Percentiles rank a stretch among this genome's conserved stretches.
These are phyloP conservation scores for Chytridium lagenaria DNA, from an alignment of 371 early-diverging fungal genomes.

Conservation along the genomic window DNA sequence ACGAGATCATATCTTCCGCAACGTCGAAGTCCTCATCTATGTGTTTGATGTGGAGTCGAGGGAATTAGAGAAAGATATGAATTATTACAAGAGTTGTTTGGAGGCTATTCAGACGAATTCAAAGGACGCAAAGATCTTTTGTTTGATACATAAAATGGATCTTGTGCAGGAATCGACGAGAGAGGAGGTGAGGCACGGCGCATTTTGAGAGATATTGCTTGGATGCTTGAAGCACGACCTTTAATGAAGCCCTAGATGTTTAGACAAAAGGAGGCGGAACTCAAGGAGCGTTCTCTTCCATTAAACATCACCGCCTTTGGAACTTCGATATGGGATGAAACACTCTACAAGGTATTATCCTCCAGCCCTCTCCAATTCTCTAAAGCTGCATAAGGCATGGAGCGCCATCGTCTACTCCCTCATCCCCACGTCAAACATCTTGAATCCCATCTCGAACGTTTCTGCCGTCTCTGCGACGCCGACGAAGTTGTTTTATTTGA, in stretches of 20 bases:
- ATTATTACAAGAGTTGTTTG: slow-evolving; percentile 88
- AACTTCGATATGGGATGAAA: slow-evolving; percentile 97
- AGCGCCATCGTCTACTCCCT: slow-evolving; percentile 92
- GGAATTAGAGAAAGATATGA: slow-evolving; percentile 88
- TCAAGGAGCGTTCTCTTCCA: slow-evolving; percentile 74
- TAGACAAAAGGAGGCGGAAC: slow-evolving; percentile 70
- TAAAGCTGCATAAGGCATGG: slow-evolving; percentile 75
- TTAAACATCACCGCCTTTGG: slow-evolving; percentile 76
- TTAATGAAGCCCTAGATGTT: slow-evolving; percentile 59
- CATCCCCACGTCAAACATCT: slow-evolving; percentile 89
- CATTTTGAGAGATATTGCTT: not conserved
- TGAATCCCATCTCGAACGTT: slow-evolving; percentile 78
- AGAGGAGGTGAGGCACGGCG: slow-evolving; percentile 64
- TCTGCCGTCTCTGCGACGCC: slow-evolving; percentile 85
- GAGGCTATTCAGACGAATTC: slow-evolving; percentile 83
- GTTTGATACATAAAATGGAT: slow-evolving; percentile 97
- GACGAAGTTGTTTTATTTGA: slow-evolving; percentile 95
- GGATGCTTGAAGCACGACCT: not conserved
- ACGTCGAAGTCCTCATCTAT: slow-evolving; percentile 97
- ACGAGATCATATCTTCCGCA: slow-evolving; percentile 92
- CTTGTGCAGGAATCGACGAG: slow-evolving; percentile 79
- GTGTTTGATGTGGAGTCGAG: slow-evolving; percentile 96
- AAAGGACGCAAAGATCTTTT: slow-evolving; percentile 90
- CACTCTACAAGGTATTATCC: slow-evolving; percentile 77
- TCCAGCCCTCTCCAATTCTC: not conserved